Evolutionary conservation across 192 early-diverging fungal genomes (phyloP).

Genomic region (Entomortierella beljakovae): DNA sequence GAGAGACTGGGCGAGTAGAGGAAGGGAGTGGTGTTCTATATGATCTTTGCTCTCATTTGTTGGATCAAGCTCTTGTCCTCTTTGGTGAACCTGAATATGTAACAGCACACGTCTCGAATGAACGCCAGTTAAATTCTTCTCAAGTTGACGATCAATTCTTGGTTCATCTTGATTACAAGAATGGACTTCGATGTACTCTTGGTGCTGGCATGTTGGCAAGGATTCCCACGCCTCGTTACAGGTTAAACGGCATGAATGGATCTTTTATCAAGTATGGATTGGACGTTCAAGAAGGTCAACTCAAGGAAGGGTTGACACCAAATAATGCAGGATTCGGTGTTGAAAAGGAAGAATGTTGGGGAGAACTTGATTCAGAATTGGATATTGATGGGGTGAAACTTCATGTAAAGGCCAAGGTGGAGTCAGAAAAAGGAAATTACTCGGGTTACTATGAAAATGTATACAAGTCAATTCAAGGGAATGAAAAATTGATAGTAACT

Average conservation of each 20-base stretch:
- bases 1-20: slow-evolving; percentile 62
- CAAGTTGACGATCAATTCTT: slow-evolving; percentile 72
- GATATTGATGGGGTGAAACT: slow-evolving; percentile 56
- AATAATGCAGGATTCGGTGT: slow-evolving; percentile 64
- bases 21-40: slow-evolving; percentile 80
- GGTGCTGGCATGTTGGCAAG: slow-evolving; percentile 78
- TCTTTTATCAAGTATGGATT: slow-evolving; percentile 73
- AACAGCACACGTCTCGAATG: slow-evolving; percentile 69
- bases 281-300: slow-evolving; percentile 81
- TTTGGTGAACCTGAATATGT: slow-evolving; percentile 76
- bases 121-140: slow-evolving; percentile 67
- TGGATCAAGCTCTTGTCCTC: slow-evolving; percentile 74
- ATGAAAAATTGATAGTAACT: slow-evolving; percentile 63
- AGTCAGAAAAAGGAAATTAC: slow-evolving; percentile 70
- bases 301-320: slow-evolving; percentile 72
- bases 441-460: slow-evolving; percentile 74
- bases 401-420: slow-evolving; percentile 64
- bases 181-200: slow-evolving; percentile 70
- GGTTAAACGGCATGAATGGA: slow-evolving; percentile 76
- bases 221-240: slow-evolving; percentile 70
- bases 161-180: slow-evolving; percentile 70
- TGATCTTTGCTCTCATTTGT: slow-evolving; percentile 74
- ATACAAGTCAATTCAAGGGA: slow-evolving; percentile 63
- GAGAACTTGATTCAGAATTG: slow-evolving; percentile 60
- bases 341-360: slow-evolving; percentile 61